A percentile compares a stretch with the other conserved stretches of the same genome.
Conservation (phyloP, 176 grass and related monocot species). For the Dendrocalamus sinicus region DNA sequence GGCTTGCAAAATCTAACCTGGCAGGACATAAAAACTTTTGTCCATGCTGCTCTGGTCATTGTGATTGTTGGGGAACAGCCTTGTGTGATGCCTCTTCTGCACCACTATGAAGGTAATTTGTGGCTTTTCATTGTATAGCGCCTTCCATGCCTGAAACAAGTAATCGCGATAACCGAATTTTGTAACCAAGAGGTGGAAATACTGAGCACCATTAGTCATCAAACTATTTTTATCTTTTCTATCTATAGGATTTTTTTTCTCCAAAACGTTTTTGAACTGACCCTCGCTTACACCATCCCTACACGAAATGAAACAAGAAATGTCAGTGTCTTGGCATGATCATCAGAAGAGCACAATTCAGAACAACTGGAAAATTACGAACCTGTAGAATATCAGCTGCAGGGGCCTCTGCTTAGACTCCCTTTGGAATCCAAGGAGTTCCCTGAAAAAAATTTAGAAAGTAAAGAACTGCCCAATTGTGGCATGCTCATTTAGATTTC, state of each 20-base stretch:
- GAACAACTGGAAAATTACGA: not conserved
- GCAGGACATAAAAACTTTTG: slow-evolving; percentile 53
- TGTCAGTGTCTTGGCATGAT: not conserved
- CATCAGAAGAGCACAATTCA: slow-evolving; percentile 2
- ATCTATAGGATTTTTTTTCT: slow-evolving; percentile 70
- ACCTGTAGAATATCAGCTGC: slow-evolving; percentile 82
- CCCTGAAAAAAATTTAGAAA: slow-evolving; percentile 47
- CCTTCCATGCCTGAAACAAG: slow-evolving; percentile 65
- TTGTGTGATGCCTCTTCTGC: slow-evolving; percentile 88
- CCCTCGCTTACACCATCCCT: slow-evolving; percentile 90
- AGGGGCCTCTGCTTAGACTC: slow-evolving; percentile 42
- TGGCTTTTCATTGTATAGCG: slow-evolving; percentile 54
- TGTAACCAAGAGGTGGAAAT: not conserved
- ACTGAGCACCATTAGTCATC: not conserved
- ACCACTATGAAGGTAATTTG: slow-evolving; percentile 84
- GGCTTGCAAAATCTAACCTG: slow-evolving; percentile 47
- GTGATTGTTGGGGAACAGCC: slow-evolving; percentile 57
- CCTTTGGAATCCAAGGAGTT: slow-evolving; percentile 53
- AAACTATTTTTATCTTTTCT: slow-evolving; percentile 52
- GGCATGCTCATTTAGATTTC: not conserved
- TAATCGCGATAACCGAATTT: not conserved
- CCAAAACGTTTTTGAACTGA: slow-evolving; percentile 69
- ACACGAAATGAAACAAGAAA: not conserved
- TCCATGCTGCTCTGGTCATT: slow-evolving; percentile 4
- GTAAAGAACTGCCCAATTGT: not conserved